A percentile compares a stretch with the other conserved stretches of the same genome.
Conservation (phyloP, 139 green algal species). For the Penium margaritaceum region DNA sequence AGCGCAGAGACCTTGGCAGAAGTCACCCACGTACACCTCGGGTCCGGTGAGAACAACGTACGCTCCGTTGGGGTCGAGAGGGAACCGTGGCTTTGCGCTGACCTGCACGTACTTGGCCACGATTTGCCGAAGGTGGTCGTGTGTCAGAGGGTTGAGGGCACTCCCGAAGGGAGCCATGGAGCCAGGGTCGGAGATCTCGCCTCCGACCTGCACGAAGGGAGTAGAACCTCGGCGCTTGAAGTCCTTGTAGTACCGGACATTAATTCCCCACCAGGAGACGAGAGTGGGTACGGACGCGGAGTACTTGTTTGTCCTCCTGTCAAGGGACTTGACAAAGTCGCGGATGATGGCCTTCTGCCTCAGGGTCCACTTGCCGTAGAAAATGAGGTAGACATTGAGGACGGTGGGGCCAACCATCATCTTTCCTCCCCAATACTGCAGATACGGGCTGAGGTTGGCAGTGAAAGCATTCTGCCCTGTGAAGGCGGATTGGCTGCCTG, state of each 20-base stretch:
- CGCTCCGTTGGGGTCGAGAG: constrained; percentile 6
- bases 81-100: neutral
- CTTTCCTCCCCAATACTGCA: constrained; percentile 3
- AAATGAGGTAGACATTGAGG: constrained; percentile 15
- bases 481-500: neutral
- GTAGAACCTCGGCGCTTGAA: neutral
- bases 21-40: constrained; percentile 7
- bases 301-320: neutral
- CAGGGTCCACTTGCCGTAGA: neutral
- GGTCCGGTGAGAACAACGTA: constrained; percentile 15
- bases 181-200: neutral
- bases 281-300: neutral
- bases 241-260: constrained; percentile 15
- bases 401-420: neutral
- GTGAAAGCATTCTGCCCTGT: neutral
- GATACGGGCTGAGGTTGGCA: neutral
- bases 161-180: neutral
- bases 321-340: constrained; percentile 1
- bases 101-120: neutral
- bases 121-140: neutral
- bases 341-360: constrained; percentile 7
- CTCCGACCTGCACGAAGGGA: neutral
- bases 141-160: constrained; percentile 9
- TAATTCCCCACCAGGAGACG: constrained; percentile 7
- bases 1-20: constrained; percentile 10